Conservation (phyloP, 441 rosid genomes). For the Corymbia citriodora region DNA sequence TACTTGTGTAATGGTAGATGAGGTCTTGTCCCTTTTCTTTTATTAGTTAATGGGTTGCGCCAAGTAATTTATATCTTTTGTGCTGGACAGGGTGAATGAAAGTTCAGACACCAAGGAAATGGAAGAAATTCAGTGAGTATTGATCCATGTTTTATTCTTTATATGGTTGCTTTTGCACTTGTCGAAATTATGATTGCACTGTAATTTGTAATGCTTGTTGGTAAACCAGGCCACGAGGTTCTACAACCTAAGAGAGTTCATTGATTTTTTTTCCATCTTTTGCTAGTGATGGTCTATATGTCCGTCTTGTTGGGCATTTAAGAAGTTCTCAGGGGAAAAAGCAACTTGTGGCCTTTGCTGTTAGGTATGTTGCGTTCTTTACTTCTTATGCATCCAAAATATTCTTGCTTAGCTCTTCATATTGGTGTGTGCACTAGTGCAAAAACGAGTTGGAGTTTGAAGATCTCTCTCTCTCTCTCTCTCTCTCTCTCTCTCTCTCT, state of each 20-base stretch:
- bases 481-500: not conserved
- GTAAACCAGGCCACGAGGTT: not conserved
- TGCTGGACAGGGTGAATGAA: constrained; percentile 62
- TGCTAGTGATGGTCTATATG: constrained; percentile 70
- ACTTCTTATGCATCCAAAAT: not conserved
- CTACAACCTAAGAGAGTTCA: not conserved
- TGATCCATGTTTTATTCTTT: not conserved
- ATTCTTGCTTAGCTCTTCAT: not conserved
- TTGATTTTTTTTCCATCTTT: constrained; percentile 10
- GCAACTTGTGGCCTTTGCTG: constrained; percentile 75
- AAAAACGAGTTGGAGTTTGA: not conserved
- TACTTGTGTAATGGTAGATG: not conserved
- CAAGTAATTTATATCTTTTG: not conserved
- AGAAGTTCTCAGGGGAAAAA: constrained; percentile 57
- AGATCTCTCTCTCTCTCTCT: not conserved
- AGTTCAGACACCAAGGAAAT: constrained; percentile 56
- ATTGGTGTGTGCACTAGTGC: not conserved
- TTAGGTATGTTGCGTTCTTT: constrained; percentile 37
- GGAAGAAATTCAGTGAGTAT: constrained; percentile 58
- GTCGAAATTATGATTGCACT: not conserved
- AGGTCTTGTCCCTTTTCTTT: not conserved
- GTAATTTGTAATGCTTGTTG: not conserved
- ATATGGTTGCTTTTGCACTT: not conserved
- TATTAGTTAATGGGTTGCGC: not conserved
- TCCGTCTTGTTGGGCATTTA: constrained; percentile 73